Conservation (phyloP, 1,284 basidiomycete genomes). For the Ceratobasidium sp. region DNA sequence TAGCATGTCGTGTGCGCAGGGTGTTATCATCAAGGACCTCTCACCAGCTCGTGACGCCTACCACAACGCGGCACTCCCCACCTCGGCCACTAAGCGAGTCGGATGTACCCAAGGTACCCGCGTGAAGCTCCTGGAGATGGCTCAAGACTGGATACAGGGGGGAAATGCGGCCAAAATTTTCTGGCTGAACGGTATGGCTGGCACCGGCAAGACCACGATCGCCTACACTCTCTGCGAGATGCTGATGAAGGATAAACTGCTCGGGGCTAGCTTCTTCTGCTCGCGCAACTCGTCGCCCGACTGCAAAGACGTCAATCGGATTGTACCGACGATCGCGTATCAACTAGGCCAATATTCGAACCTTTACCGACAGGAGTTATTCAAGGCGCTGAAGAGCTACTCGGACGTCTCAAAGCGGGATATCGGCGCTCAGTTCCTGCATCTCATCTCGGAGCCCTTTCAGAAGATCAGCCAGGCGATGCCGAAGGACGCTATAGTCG, state of each 20-base stretch:
- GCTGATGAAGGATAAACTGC: too few species aligned
- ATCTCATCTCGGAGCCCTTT: neutral
- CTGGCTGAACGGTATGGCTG: constrained; percentile 6
- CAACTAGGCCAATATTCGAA: neutral
- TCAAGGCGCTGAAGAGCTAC: neutral
- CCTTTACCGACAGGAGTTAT: neutral
- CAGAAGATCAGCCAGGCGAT: neutral
- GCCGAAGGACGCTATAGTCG: neutral
- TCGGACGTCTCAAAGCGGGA: neutral
- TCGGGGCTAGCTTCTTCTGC: too few species aligned
- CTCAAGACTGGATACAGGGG: neutral
- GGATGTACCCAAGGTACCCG: neutral
- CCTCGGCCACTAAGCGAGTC: too few species aligned
- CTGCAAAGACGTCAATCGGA: too few species aligned
- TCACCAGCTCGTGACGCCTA: too few species aligned
- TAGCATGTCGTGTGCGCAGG: too few species aligned
- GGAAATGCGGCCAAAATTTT: neutral
- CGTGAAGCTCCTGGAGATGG: neutral
- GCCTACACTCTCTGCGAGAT: too few species aligned
- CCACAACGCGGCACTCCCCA: too few species aligned
- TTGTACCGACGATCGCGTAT: neutral
- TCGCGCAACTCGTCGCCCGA: too few species aligned
- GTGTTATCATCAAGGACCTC: too few species aligned
- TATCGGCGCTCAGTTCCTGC: neutral
- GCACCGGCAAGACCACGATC: too few species aligned